phyloP scores from a whole-genome alignment of 225 moss, liverwort and hornwort species.

The Marchantia paleacea region DNA sequence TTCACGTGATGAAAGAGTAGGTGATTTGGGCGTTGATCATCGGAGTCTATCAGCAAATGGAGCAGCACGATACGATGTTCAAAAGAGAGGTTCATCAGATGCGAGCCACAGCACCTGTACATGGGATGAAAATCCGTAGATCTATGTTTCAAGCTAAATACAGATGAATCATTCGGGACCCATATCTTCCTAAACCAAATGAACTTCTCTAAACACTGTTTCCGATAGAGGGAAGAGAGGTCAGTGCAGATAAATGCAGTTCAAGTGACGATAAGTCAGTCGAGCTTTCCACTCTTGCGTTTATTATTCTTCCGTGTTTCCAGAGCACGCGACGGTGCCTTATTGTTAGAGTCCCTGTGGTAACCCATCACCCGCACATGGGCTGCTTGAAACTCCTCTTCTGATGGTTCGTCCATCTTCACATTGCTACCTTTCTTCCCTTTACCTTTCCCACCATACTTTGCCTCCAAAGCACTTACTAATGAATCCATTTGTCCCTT shows the following conservation, averaged over 20 bases:
- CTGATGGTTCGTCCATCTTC: constrained; percentile 63
- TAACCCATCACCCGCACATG: constrained; percentile 53
- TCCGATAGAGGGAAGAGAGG: too few relatives aligned
- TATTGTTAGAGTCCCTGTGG: neutral
- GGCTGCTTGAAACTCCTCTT: constrained; percentile 83
- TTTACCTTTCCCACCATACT: constrained; percentile 62
- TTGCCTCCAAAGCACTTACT: constrained; percentile 66
- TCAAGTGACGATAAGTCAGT: constrained; percentile 7
- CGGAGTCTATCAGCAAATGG: too few relatives aligned
- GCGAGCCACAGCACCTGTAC: neutral
- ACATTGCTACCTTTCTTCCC: constrained; percentile 44
- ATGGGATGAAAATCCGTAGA: neutral
- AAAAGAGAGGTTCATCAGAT: neutral
- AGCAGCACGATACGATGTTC: too few relatives aligned
- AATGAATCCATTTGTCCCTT: constrained; percentile 76
- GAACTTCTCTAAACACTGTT: neutral
- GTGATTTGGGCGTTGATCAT: too few relatives aligned
- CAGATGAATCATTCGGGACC: neutral
- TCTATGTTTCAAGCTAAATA: neutral
- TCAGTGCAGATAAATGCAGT: too few relatives aligned
- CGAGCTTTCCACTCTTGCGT: constrained; percentile 33
- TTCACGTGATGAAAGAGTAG: too few relatives aligned
- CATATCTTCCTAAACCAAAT: neutral
- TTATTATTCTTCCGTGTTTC: constrained; percentile 22
- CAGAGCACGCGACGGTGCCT: constrained; percentile 1